A percentile compares a stretch with the other conserved stretches of the same genome.
These are phyloP conservation scores for Magnusiomyces tetraspermus DNA, from an alignment of 1,139 yeast genomes.

Conservation along the genomic window DNA sequence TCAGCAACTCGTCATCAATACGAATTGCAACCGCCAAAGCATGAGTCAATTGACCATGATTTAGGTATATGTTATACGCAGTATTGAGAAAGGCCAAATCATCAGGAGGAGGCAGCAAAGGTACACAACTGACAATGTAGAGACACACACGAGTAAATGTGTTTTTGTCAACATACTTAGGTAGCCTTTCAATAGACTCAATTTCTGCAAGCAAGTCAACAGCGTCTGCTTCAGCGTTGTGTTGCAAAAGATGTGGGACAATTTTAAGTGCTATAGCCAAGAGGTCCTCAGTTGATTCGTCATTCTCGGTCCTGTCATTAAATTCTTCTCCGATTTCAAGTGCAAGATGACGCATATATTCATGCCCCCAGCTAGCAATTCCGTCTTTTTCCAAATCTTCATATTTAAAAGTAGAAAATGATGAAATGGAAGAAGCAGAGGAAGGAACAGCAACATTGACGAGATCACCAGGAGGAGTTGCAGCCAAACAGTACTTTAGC, in stretches of 20 bases:
- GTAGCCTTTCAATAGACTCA: conserved; percentile 74
- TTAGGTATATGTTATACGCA: conserved; percentile 75
- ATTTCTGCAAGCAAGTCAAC: conserved; percentile 85
- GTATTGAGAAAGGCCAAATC: conserved; percentile 79
- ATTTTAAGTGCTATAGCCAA: conserved; percentile 62
- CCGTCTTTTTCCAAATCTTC: conserved; percentile 36
- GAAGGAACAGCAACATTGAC: neutral
- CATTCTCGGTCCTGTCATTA: conserved; percentile 52
- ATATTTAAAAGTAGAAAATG: neutral
- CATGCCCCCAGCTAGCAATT: conserved; percentile 94
- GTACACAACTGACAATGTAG: conserved; percentile 92
- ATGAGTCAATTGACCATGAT: conserved; percentile 75
- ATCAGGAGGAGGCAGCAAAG: conserved; percentile 91
- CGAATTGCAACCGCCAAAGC: conserved; percentile 85
- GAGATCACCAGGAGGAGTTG: conserved; percentile 34
- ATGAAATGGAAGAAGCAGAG: neutral
- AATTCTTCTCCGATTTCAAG: conserved; percentile 87
- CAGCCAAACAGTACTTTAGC: conserved; percentile 66
- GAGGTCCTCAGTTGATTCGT: conserved; percentile 37
- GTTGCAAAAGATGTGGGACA: conserved; percentile 83
- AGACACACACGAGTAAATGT: conserved; percentile 85
- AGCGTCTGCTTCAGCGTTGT: conserved; percentile 98
- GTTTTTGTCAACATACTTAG: conserved; percentile 74
- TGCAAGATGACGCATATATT: conserved; percentile 91
- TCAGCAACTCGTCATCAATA: conserved; percentile 71